Evolutionary conservation across 192 early-diverging fungal species (phyloP).

Genomic region (Coemansia asiatica): DNA sequence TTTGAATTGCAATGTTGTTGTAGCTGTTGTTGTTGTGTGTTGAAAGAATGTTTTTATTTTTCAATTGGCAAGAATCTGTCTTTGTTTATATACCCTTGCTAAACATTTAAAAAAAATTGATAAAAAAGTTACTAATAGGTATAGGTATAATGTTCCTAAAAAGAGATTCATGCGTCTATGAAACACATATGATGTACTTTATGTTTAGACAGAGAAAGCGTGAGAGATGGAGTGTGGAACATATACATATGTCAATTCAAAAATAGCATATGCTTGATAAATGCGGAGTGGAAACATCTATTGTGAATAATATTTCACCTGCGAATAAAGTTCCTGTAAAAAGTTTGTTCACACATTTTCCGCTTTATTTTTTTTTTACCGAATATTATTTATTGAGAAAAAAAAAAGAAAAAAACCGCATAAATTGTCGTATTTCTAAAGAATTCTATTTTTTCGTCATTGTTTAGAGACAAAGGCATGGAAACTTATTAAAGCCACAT

Average conservation of each 20-base stretch:
- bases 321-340: slow-evolving; percentile 6
- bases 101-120: not conserved
- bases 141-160: not conserved
- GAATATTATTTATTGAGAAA: not conserved
- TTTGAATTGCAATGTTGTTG: not conserved
- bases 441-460: not conserved
- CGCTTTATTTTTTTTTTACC: not conserved
- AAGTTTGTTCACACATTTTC: not conserved
- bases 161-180: slow-evolving; percentile 6
- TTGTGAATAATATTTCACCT: not conserved
- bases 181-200: slow-evolving; percentile 3
- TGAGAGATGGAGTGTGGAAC: not conserved
- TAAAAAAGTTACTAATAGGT: not conserved
- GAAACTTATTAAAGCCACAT: not conserved
- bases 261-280: not conserved
- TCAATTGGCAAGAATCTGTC: not conserved
- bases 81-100: not conserved
- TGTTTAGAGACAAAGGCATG: not conserved
- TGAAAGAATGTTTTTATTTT: not conserved
- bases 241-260: not conserved
- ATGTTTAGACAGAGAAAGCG: not conserved
- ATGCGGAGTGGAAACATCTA: not conserved
- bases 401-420: not conserved
- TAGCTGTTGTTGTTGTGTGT: not conserved
- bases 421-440: not conserved